Conservation (phyloP, 2,329 filamentous ascomycete genomes). For the Hyphodiscus sp. region DNA sequence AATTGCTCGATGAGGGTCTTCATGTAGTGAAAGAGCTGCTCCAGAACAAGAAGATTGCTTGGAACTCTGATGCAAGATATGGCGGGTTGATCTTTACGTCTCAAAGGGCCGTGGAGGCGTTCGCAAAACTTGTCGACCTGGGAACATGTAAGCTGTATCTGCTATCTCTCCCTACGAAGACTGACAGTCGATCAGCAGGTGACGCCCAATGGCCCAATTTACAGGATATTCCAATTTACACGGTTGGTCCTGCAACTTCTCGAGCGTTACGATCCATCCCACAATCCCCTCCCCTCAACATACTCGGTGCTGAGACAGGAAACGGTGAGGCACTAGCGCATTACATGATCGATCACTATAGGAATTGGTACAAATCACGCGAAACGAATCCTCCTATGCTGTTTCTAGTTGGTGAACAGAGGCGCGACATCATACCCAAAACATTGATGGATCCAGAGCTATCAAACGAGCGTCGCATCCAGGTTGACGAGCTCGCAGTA, state of each 20-base stretch:
- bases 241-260: constrained; percentile 74
- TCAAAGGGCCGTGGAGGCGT: constrained; percentile 76
- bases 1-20: constrained; percentile 55
- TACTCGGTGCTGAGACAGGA: constrained; percentile 76
- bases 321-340: constrained; percentile 74
- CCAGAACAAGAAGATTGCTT: constrained; percentile 35
- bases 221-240: constrained; percentile 59
- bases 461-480: constrained; percentile 44
- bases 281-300: constrained; percentile 46
- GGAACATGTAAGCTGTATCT: constrained; percentile 20
- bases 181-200: constrained; percentile 9
- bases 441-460: constrained; percentile 59
- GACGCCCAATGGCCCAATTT: constrained; percentile 43
- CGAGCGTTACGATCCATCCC: constrained; percentile 58
- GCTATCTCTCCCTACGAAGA: not conserved
- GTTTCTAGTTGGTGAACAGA: constrained; percentile 85
- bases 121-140: constrained; percentile 55
- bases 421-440: constrained; percentile 83
- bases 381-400: constrained; percentile 55
- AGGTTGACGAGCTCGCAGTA: constrained; percentile 72
- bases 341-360: constrained; percentile 76
- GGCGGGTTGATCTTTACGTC: constrained; percentile 81
- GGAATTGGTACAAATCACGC: constrained; percentile 39
- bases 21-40: constrained; percentile 46
- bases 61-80: constrained; percentile 39